Evolutionary conservation across 2,329 filamentous ascomycete genomes (phyloP).

Genomic region (Hypoxylon sp.): DNA sequence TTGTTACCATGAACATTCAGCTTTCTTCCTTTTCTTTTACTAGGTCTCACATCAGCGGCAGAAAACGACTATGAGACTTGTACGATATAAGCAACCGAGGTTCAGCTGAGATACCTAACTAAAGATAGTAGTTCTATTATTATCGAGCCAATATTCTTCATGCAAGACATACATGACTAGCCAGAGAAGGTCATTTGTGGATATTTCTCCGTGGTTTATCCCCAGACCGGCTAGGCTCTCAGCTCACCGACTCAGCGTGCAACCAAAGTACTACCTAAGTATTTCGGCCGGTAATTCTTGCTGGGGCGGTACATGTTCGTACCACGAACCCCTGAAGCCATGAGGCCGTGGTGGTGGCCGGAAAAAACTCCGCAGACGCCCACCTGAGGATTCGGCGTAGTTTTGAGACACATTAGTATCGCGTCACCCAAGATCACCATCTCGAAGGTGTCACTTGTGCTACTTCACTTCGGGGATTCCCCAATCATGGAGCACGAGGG

Average conservation of each 20-base stretch:
- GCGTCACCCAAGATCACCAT: constrained; percentile 3
- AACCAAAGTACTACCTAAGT: constrained; percentile 8
- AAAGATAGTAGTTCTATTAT: neutral
- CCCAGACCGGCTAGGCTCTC: constrained; percentile 19
- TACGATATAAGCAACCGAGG: neutral
- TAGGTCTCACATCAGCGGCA: neutral
- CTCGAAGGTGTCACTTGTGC: constrained; percentile 15
- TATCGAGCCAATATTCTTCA: constrained; percentile 1
- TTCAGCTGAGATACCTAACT: neutral
- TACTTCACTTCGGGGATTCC: constrained; percentile 12
- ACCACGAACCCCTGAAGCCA: neutral
- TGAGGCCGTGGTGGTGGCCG: constrained; percentile 15
- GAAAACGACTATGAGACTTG: neutral
- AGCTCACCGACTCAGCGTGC: constrained; percentile 4
- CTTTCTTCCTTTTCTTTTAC: neutral
- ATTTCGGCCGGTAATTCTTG: constrained; percentile 6
- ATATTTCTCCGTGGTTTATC: constrained; percentile 17
- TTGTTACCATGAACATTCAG: neutral
- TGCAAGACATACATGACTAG: constrained; percentile 8
- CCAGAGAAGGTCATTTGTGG: constrained; percentile 17
- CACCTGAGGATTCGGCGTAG: constrained; percentile 10
- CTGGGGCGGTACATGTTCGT: constrained; percentile 14
- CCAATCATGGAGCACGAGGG: constrained; percentile 30
- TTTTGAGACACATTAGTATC: constrained; percentile 6
- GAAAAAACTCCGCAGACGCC: constrained; percentile 36